A percentile compares a stretch with the other conserved stretches of the same genome.
Evolutionary conservation across 2,329 filamentous ascomycete genomes (phyloP).

Genomic region (Fusarium virguliforme): DNA sequence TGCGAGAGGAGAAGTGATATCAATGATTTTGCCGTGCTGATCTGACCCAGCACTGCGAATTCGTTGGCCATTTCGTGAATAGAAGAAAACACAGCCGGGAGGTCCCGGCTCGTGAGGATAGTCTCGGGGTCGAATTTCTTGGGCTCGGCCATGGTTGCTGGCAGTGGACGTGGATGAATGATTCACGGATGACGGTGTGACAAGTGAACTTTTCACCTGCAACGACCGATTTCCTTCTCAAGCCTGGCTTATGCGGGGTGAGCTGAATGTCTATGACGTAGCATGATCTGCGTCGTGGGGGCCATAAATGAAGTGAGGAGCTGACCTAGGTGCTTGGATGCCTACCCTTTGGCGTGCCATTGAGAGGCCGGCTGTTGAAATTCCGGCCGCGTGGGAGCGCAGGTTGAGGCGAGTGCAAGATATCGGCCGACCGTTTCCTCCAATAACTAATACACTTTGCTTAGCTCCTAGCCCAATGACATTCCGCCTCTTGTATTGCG

Average conservation of each 20-base stretch:
- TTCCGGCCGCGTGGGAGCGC: too few species aligned
- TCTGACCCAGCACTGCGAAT: constrained; percentile 41
- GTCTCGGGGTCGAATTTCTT: constrained; percentile 30
- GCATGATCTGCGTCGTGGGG: not conserved
- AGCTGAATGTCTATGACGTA: not conserved
- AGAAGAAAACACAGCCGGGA: constrained; percentile 29
- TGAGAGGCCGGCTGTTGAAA: too few species aligned
- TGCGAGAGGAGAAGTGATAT: constrained; percentile 41
- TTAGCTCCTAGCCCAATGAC: too few species aligned
- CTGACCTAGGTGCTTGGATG: not conserved
- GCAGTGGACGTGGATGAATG: not conserved
- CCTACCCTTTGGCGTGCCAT: too few species aligned
- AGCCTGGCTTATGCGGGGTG: not conserved
- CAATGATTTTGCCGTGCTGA: constrained; percentile 28
- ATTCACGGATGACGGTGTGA: not conserved
- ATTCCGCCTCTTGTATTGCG: too few species aligned
- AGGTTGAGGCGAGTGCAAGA: too few species aligned
- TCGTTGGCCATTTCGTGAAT: constrained; percentile 34
- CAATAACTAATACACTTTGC: too few species aligned
- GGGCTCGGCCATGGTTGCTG: constrained; percentile 13
- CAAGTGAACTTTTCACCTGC: not conserved
- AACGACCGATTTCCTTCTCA: not conserved
- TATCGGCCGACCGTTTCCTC: too few species aligned
- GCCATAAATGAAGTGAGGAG: not conserved
- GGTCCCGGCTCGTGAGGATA: constrained; percentile 22